Conservation (phyloP, 495 filamentous ascomycete genomes). For the Penicillium canariense region DNA sequence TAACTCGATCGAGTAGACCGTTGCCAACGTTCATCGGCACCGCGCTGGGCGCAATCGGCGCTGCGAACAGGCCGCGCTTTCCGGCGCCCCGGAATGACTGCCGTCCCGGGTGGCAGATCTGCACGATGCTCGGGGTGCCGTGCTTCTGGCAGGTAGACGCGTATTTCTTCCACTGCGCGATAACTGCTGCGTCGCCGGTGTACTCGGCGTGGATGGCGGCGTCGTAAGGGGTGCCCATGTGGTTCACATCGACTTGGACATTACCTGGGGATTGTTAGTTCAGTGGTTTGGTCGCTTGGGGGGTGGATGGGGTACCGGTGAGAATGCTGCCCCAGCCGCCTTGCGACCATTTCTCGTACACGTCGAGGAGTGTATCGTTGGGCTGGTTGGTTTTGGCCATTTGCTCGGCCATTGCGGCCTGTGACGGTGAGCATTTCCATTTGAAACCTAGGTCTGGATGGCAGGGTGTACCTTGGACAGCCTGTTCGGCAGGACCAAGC, state of each 20-base stretch:
- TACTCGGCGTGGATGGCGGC: conserved; percentile 39
- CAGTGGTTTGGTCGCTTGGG: background rate
- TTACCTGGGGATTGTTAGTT: conserved; percentile 36
- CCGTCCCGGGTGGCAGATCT: conserved; percentile 58
- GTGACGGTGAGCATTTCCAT: background rate
- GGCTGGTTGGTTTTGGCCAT: conserved; percentile 36
- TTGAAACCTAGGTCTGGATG: background rate
- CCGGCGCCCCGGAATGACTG: conserved; percentile 51
- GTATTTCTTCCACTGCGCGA: conserved; percentile 46
- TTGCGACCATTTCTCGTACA: conserved; percentile 49
- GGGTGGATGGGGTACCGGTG: conserved; percentile 26
- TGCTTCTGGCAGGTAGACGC: conserved; percentile 44
- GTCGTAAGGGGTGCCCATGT: conserved; percentile 45
- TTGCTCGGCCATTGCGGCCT: conserved; percentile 52
- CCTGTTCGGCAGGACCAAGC: conserved; percentile 51
- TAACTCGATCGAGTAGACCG: conserved; percentile 32
- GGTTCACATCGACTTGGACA: conserved; percentile 55
- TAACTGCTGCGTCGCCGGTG: conserved; percentile 26
- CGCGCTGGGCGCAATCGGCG: conserved; percentile 47
- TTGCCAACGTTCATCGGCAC: conserved; percentile 41
- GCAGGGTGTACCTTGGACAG: conserved; percentile 46
- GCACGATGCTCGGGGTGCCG: conserved; percentile 50
- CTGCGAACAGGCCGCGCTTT: conserved; percentile 40
- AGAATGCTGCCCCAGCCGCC: conserved; percentile 52
- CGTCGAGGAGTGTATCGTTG: conserved; percentile 31